Evolutionary conservation across 2,329 filamentous ascomycete species (phyloP).

Genomic region (Xylaria sp.): DNA sequence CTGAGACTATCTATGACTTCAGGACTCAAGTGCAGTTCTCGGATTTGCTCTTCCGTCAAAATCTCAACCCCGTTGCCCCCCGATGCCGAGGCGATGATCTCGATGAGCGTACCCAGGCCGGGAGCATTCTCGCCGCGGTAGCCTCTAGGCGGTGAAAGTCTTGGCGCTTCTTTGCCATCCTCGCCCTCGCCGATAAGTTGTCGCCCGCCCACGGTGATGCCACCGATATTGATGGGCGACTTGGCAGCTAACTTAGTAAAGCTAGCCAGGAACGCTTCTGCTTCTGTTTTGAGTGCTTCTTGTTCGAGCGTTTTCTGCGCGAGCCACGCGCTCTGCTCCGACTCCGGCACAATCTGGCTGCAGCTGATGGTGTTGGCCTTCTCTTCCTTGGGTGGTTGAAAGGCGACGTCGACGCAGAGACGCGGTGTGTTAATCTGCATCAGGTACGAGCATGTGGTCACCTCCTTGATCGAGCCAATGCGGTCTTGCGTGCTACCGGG

Average conservation of each 20-base stretch:
- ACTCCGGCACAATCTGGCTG: conserved; percentile 59
- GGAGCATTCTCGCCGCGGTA: conserved; percentile 31
- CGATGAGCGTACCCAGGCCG: conserved; percentile 31
- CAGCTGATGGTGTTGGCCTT: conserved; percentile 73
- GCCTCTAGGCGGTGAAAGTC: conserved; percentile 42
- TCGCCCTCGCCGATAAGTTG: conserved; percentile 44
- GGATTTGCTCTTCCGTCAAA: conserved; percentile 61
- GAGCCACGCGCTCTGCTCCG: conserved; percentile 40
- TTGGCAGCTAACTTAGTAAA: conserved; percentile 24
- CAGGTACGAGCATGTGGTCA: conserved; percentile 83
- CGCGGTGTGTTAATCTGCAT: conserved; percentile 90
- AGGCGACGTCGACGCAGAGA: conserved; percentile 81
- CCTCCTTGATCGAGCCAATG: conserved; percentile 90
- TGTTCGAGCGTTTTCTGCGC: conserved; percentile 34
- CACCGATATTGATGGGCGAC: conserved; percentile 42
- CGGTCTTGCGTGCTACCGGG: conserved; percentile 66
- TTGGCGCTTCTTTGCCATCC: conserved; percentile 43
- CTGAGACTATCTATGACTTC: conserved; percentile 64
- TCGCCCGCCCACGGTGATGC: conserved; percentile 48
- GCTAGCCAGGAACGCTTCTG: conserved; percentile 34
- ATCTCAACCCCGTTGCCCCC: conserved; percentile 57
- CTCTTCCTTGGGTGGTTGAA: conserved; percentile 73
- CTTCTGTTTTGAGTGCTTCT: conserved; percentile 7
- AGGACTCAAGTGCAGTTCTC: conserved; percentile 60
- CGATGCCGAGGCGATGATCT: conserved; percentile 43